Evolutionary conservation across 306 rosid species (phyloP), one percentile per base, ranked within the genome.

Genomic region (Acacia melanoxylon): DNA sequence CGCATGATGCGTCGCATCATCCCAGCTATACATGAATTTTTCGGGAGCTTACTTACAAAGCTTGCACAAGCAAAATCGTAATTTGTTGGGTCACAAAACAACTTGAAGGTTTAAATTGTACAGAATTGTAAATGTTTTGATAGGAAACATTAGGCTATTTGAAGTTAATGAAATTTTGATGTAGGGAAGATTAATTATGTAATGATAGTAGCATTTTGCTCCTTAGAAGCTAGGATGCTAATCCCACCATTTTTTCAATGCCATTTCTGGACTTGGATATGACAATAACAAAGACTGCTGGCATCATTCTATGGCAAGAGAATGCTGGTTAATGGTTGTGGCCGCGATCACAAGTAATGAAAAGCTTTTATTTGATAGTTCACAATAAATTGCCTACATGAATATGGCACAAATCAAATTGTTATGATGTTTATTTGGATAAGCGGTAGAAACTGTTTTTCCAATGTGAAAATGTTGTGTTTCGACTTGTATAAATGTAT

Each of bases 1-100:
- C 68, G 41, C 22, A 42, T 93, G 48, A 25, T 88, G 68, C 72
- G 68, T 48, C 73, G 80, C 61, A 76, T 87, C 33, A 5, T 83
- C 42, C 88, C 91, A 6, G 91, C 89, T 44, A 83, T 88, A 11
- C 68, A 37, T 61, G 54, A 56, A 29, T 81, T 83, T 54, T 86
- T 87, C 61, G 74, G 80, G 15, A 77, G 68, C 41, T 82, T 86
- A 62, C 92, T 91, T 71, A 59, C 79, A 45, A 83, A 63, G 72
- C 76, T 85, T 25, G 13, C 72, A 31, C 78, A 29, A 63, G 81
- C 63, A 44, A 76, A 80, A 8, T 61, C 3, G 8, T 67, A 49
- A 31, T 71, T 45, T 24, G 15, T 42, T 44, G 10, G 27, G 75
- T 12, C 2, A 2, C 58, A 6, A 71, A 22, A 22, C 10, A 24